phyloP scores from a whole-genome alignment of 495 filamentous ascomycete genomes.

The Tetracladium setigerum region DNA sequence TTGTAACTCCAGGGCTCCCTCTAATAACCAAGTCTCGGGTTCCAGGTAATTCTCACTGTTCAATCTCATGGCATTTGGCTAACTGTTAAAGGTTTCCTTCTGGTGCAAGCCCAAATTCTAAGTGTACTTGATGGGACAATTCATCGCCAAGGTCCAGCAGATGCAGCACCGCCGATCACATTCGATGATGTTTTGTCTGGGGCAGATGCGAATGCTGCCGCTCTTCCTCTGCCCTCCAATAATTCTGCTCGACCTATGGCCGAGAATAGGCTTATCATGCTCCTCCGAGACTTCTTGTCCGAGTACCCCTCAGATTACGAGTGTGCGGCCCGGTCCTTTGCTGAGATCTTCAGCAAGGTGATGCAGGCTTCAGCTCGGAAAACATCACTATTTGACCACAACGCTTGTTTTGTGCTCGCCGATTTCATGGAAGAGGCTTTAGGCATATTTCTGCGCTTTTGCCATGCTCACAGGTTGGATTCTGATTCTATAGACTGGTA shows the following conservation, averaged over 20 bases:
- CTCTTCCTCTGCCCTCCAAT: constrained; percentile 54
- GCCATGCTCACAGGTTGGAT: constrained; percentile 25
- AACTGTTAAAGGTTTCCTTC: constrained; percentile 41
- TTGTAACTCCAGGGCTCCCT: constrained; percentile 57
- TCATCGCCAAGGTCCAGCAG: constrained; percentile 56
- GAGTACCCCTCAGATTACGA: constrained; percentile 51
- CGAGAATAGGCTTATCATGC: constrained; percentile 82
- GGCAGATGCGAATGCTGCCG: constrained; percentile 59
- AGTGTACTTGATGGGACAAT: constrained; percentile 77
- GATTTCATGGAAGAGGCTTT: constrained; percentile 82
- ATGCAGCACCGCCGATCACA: constrained; percentile 54
- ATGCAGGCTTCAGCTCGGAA: constrained; percentile 66
- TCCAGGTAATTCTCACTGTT: constrained; percentile 44
- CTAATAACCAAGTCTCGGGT: constrained; percentile 57
- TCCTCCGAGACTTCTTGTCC: constrained; percentile 79
- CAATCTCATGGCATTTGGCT: background rate
- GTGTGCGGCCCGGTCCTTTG: constrained; percentile 61
- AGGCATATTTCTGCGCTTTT: constrained; percentile 35
- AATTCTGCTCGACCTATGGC: constrained; percentile 80
- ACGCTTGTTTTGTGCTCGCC: constrained; percentile 84
- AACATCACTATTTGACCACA: constrained; percentile 78
- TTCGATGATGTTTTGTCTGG: constrained; percentile 75
- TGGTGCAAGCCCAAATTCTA: constrained; percentile 82
- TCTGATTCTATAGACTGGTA: constrained; percentile 59
- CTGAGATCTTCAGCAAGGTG: constrained; percentile 65